Conservation (phyloP, 805 yeast genomes). For the Kluyveromyces starmeri region DNA sequence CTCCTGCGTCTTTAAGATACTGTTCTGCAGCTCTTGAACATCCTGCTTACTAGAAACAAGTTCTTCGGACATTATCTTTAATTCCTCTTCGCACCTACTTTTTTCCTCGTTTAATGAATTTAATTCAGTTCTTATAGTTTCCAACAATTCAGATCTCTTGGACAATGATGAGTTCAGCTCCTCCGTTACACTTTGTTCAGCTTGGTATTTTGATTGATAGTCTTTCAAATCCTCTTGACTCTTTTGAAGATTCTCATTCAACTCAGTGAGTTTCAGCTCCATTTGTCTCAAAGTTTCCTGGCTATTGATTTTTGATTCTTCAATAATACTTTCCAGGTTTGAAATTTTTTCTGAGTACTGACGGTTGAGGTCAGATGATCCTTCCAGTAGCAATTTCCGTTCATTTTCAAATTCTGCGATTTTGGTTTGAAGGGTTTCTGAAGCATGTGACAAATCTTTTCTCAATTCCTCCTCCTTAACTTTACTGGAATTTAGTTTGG, state of each 20-base stretch:
- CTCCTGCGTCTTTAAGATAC: no score
- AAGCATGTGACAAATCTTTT: neutral
- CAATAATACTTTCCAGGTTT: constrained; percentile 1
- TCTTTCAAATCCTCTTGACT: no score
- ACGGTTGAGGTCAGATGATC: constrained; percentile 39
- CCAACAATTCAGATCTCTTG: neutral
- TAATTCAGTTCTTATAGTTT: neutral
- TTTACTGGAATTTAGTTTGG: constrained; percentile 6
- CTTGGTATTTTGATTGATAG: no score
- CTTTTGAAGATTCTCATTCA: no score
- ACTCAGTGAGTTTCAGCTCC: no score
- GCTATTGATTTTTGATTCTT: neutral
- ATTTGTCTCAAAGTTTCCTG: no score
- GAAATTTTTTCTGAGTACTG: constrained; percentile 33
- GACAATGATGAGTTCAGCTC: no score
- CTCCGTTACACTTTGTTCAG: no score
- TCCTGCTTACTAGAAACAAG: no score
- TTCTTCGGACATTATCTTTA: no score
- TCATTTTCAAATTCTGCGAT: constrained; percentile 41
- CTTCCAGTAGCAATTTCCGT: constrained; percentile 37
- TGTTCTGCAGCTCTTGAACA: no score
- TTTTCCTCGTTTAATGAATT: neutral
- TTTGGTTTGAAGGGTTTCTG: constrained; percentile 31
- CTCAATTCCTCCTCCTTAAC: constrained; percentile 23
- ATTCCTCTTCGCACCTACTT: neutral